Evolutionary conservation across 2,329 filamentous ascomycete genomes (phyloP).

Genomic region (Diaporthe humulicola): DNA sequence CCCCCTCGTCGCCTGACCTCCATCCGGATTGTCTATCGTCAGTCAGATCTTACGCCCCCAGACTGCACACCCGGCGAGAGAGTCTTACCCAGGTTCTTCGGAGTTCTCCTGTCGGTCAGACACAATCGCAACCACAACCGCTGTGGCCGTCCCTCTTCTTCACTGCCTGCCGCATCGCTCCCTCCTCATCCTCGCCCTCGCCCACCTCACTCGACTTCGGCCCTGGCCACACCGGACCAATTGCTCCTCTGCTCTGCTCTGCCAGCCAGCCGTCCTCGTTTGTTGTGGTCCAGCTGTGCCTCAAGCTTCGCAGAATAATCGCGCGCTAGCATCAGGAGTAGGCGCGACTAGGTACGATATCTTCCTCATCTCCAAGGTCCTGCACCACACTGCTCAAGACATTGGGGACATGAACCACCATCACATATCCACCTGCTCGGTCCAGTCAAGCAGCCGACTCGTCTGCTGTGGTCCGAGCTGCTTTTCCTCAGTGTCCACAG

Average conservation of each 20-base stretch:
- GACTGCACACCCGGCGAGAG: background rate
- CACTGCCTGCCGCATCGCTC: background rate
- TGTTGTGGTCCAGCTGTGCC: background rate
- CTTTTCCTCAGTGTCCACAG: background rate
- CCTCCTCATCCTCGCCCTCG: background rate
- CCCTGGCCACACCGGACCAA: background rate
- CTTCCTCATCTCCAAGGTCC: background rate
- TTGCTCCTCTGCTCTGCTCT: background rate
- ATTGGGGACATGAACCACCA: no score
- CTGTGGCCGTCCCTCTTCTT: background rate
- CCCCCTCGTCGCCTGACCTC: background rate
- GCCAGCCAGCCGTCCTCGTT: background rate
- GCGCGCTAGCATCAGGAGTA: background rate
- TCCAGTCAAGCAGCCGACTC: background rate
- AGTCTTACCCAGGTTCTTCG: background rate
- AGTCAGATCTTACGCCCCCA: conserved; percentile 19
- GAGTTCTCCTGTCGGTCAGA: background rate
- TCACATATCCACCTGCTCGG: background rate
- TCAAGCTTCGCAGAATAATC: background rate
- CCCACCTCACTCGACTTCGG: background rate
- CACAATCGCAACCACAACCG: background rate
- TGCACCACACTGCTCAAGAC: background rate
- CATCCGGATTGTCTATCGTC: background rate
- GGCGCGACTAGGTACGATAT: conserved; percentile 6
- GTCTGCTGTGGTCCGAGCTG: background rate